Evolutionary conservation across 2,329 filamentous ascomycete species (phyloP), one percentile per base, ranked within the genome.

Genomic region (Cytospora mali): DNA sequence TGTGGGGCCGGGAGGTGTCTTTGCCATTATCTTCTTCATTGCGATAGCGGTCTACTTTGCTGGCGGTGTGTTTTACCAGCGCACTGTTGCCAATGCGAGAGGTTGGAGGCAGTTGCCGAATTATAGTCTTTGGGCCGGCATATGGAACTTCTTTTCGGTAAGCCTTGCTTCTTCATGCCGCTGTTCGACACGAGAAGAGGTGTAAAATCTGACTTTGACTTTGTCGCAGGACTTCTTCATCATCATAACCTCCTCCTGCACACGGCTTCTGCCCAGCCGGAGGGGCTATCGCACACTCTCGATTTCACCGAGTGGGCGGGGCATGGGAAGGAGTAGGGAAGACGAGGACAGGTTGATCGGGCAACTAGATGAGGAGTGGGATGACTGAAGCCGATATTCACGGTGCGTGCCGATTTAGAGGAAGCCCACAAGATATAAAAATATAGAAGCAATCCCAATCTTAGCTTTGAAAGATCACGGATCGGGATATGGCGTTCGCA

Each of bases 81-180:
- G 95, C 64, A 96, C 92, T 33, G 93, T 99, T 62, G 89, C 93
- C 77, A 92, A 99, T 74, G 93, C 96, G 70, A 85, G 95, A 66
- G 95, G 95, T 54, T 98, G 94, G 95, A 87, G 91, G 69, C 95
- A 99, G 75, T 80, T 97, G 69, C 95, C 95, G 58, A 98, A 99
- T 78, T 97, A 95, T 79, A 88, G 86, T 69, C 84, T 97, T 69
- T 99, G 95, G 95, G 88, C 92, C 31, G 89, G 92, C 60, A 91
- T 97, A 66, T 88, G 91, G 77, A 87, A 84, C 69, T 96, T 97
- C 74, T 78, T 97, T 71, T 89, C 84, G 81, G 94, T 95, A 84
- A 66, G 65, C 66, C 68, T 62, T 72, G 68, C 58, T 70, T 33
- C 27, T 18, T 13, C 13, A 27, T 9, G 16, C 35, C 10, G 9